Percentiles rank a stretch among this genome's conserved stretches.
Evolutionary conservation across 208 protist species (phyloP).

Genomic region (Crithidia fasciculata): DNA sequence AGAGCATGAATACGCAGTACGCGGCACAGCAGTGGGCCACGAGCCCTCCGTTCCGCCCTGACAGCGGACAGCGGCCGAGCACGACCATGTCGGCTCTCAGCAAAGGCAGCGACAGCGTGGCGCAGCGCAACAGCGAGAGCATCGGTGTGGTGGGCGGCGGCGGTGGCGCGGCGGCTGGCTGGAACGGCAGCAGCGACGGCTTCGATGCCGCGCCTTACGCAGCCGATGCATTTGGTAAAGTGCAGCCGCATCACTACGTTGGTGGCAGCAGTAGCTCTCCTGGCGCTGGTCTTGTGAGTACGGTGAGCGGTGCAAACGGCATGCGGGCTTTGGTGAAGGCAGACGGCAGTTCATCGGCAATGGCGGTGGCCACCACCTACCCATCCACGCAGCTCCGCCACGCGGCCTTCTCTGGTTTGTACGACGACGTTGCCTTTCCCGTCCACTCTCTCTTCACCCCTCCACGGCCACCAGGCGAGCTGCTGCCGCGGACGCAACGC

Average conservation of each 20-base stretch:
- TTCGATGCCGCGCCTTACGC: neutral
- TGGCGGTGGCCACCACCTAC: slow-evolving; percentile 14
- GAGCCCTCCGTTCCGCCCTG: slow-evolving; percentile 9
- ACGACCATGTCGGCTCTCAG: slow-evolving; percentile 7
- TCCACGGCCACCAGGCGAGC: slow-evolving; percentile 62
- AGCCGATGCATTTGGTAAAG: neutral
- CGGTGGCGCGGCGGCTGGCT: neutral
- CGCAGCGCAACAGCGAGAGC: slow-evolving; percentile 13
- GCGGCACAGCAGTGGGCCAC: slow-evolving; percentile 20
- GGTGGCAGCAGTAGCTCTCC: neutral
- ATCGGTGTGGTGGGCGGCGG: too few species aligned
- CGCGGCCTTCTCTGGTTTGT: slow-evolving; percentile 43
- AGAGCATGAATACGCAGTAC: slow-evolving; percentile 18
- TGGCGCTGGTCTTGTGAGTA: neutral
- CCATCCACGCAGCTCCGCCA: slow-evolving; percentile 10
- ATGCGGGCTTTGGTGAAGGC: neutral
- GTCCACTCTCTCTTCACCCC: slow-evolving; percentile 68
- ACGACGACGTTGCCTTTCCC: slow-evolving; percentile 73
- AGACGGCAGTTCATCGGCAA: neutral
- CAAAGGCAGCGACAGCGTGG: slow-evolving; percentile 17
- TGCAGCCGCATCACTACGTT: too few species aligned
- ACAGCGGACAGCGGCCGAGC: neutral
- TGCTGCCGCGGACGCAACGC: slow-evolving; percentile 61
- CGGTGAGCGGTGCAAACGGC: neutral
- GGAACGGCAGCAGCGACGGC: slow-evolving; percentile 13